A percentile compares a stretch with the other conserved stretches of the same genome.
Evolutionary conservation across 441 rosid genomes (phyloP).

Genomic region (Populus trichocarpa): DNA sequence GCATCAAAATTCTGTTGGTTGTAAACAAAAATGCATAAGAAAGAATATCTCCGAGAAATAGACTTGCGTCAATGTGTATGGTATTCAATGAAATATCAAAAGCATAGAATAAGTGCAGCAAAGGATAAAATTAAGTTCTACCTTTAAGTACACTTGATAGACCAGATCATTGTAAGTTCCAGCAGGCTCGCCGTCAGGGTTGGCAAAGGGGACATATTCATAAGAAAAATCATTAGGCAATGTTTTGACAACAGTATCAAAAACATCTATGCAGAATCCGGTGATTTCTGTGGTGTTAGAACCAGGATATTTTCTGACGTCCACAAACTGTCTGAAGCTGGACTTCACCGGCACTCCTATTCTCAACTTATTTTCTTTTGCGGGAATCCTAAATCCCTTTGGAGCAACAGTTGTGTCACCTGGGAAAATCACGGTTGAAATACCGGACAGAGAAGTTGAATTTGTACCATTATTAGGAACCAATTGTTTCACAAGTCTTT

Average conservation of each 20-base stretch:
- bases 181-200: too few species aligned
- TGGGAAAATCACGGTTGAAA: conserved; percentile 54
- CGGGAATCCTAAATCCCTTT: conserved; percentile 18
- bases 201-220: too few species aligned
- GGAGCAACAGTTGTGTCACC: conserved; percentile 26
- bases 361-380: conserved; percentile 1
- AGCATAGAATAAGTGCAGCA: not conserved
- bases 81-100: conserved; percentile 5
- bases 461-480: not conserved
- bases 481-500: conserved; percentile 31
- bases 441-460: conserved; percentile 34
- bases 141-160: too few species aligned
- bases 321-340: conserved; percentile 33
- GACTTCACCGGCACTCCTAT: conserved; percentile 29
- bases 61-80: not conserved
- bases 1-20: conserved; percentile 22
- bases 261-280: too few species aligned
- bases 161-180: too few species aligned
- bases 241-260: too few species aligned
- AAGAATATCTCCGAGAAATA: not conserved
- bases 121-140: not conserved
- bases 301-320: not conserved
- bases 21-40: not conserved
- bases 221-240: too few species aligned
- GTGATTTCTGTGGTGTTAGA: too few species aligned